Base-by-base conservation (phyloP, 1,284 basidiomycete species). In the Gastroboletus turbinatus region DNA sequence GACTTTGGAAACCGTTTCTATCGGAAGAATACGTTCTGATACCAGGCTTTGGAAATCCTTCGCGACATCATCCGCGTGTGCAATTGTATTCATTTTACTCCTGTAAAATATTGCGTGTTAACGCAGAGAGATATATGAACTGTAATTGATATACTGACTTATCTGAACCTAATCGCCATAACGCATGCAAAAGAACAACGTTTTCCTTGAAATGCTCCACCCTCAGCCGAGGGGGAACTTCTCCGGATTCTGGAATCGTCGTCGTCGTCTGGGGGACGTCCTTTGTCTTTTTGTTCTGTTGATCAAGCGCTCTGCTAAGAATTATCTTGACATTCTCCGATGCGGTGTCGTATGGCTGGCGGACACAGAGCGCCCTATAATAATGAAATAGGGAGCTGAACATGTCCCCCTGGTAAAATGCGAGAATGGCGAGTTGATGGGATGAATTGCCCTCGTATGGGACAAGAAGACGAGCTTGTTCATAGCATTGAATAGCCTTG, bases 401-500 rank as follows among this genome's bases (percentile, higher is more conserved):
- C n/a, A 82, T 79, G 72, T 98, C 94, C 60, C 82, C 81, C 63
- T 88, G 79, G 71, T 96, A 96, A 23, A 88, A 87, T 2, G 94
- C 85, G 29, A 99, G 82, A 47, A 98, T 95, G 1, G 96, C 96
- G 29, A 99, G 84, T 73, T 98, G 96, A 69, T 98, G 96, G 40
- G 90, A 96, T 1, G 96, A 86, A 66, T 96, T 95, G 11, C 93
- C 92, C 53, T 84, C 82, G 55, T 88, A 80, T 0, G 95, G 94
- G n/a, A 89, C 76, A 8, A 97, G 78, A 32, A 87, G 68, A 45
- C 89, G 81, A 5, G 95, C 95, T 61, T 92, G 88, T 59, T 92
- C 84, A 72, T 97, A 98, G 67, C 88, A 92, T 47, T 81, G 82
- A 50, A 84, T 83, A 0, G 95, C 91, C 62, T 83, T 87, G 32